Evolutionary conservation across 805 yeast genomes (phyloP), one percentile per base, ranked within the genome.

Genomic region (Pichia cabralensis): DNA sequence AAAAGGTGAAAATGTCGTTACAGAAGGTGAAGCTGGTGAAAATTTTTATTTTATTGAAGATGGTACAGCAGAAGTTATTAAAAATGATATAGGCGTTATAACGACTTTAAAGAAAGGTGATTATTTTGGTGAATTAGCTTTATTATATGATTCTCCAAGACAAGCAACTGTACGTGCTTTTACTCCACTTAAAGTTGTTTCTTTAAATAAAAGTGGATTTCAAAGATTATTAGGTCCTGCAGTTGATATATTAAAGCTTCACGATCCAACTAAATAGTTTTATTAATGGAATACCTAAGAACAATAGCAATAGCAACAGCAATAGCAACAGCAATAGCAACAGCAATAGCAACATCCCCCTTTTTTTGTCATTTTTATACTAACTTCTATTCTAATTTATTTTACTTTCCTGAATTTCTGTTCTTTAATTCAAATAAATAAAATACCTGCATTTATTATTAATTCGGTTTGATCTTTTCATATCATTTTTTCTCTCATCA

Each of bases 71-170:
- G 74, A 75, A 41, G 92, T 92, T 27, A 53, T 69, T 28, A 81
- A 75, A 50, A 58, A 65, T 28, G 74, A 66, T 25, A 68, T 68
- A 29, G 88, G 88, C 17, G 66, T 69, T 28, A 67, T 86, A 22
- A 70, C 67, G 16, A 63, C 63, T 12, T 65, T 85, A 40, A 60
- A 68, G 30, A 76, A 80, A 50, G 96, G 96, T 43, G 95, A 81
- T 55, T 92, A 92, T 62, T 92, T 92, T 58, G 98, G 98, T 45
- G 98, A 92, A 62, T 76, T 92, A 43, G 97, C 98, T 3, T 65
- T 92, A 48, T 67, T 92, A 47, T 81, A 88, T 50, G 95, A 92
- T 54, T 64, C 76, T 39, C 97, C 97, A 42, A 76, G 98, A 60
- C 92, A 83, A 54, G 98, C 98, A 22, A 80, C 95, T 5, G 92